Conservation (phyloP, 306 rosid genomes). For the Oxytropis ochrocephala region DNA sequence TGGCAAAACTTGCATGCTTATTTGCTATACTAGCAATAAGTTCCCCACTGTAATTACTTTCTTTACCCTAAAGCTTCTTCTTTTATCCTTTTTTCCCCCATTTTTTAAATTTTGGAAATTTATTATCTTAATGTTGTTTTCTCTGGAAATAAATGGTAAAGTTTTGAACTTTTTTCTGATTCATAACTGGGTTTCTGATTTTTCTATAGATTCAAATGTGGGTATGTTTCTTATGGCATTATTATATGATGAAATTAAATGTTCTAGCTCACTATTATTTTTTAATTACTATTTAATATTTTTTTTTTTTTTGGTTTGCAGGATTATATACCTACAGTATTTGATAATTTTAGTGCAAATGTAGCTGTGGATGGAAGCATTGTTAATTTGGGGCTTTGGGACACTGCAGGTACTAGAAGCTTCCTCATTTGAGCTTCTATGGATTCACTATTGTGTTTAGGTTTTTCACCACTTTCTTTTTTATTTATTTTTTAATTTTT, state of each 20-base stretch:
- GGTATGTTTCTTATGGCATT: neutral
- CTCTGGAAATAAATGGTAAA: neutral
- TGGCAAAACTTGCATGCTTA: slow-evolving; percentile 98
- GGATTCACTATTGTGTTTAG: neutral
- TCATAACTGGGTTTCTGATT: neutral
- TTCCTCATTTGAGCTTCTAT: neutral
- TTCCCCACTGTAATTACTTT: slow-evolving; percentile 63
- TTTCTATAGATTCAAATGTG: neutral
- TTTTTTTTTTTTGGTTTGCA: slow-evolving; percentile 21
- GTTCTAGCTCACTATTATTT: neutral
- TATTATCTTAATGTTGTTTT: neutral
- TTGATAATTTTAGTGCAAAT: slow-evolving; percentile 96
- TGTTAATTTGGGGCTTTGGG: slow-evolving; percentile 95
- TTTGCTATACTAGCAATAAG: slow-evolving; percentile 96
- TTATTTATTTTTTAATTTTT: neutral
- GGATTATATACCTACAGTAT: slow-evolving; percentile 94
- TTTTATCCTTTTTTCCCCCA: neutral
- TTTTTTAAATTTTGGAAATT: slow-evolving; percentile 8
- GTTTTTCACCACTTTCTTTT: neutral
- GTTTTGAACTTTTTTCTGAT: neutral
- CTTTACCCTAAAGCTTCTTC: neutral
- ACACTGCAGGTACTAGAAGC: slow-evolving; percentile 75
- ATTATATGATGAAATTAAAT: neutral
- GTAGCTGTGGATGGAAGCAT: slow-evolving; percentile 91
- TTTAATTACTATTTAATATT: no score